phyloP scores from a whole-genome alignment of 257 asterid genomes.

The Rauvolfia tetraphylla region DNA sequence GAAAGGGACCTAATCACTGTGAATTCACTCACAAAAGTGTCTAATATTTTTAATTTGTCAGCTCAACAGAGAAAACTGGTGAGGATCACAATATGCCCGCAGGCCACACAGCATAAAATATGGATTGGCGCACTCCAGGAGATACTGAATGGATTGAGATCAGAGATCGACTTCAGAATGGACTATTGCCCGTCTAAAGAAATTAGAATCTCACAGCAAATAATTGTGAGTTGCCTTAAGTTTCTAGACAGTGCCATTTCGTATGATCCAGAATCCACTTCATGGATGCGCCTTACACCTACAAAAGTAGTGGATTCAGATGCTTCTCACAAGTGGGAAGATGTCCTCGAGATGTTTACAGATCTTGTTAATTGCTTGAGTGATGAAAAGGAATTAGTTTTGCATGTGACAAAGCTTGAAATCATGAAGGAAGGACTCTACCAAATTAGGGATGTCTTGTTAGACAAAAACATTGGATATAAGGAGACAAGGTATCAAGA shows the following conservation, averaged over 20 bases:
- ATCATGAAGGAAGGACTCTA: slow-evolving; percentile 80
- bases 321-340: slow-evolving; percentile 60
- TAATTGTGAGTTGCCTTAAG: slow-evolving; percentile 49
- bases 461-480: slow-evolving; percentile 72
- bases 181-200: slow-evolving; percentile 34
- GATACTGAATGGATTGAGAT: slow-evolving; percentile 53
- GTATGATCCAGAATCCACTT: slow-evolving; percentile 60
- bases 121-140: slow-evolving; percentile 61
- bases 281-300: slow-evolving; percentile 90
- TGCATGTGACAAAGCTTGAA: slow-evolving; percentile 58
- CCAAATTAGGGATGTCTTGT: slow-evolving; percentile 63
- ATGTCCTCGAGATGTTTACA: slow-evolving; percentile 54
- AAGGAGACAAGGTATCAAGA: slow-evolving; percentile 68
- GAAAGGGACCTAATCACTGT: slow-evolving; percentile 49
- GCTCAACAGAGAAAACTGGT: slow-evolving; percentile 79
- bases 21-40: slow-evolving; percentile 54
- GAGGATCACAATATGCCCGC: slow-evolving; percentile 62
- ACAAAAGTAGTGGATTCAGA: slow-evolving; percentile 29
- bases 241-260: slow-evolving; percentile 47
- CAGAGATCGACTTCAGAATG: slow-evolving; percentile 40
- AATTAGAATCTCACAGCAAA: slow-evolving; percentile 53
- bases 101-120: slow-evolving; percentile 66
- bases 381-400: slow-evolving; percentile 34
- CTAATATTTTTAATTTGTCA: slow-evolving; percentile 56
- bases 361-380: slow-evolving; percentile 40